Evolutionary conservation across 1,284 basidiomycete genomes (phyloP).

Genomic region (Apiotrichum domesticum): DNA sequence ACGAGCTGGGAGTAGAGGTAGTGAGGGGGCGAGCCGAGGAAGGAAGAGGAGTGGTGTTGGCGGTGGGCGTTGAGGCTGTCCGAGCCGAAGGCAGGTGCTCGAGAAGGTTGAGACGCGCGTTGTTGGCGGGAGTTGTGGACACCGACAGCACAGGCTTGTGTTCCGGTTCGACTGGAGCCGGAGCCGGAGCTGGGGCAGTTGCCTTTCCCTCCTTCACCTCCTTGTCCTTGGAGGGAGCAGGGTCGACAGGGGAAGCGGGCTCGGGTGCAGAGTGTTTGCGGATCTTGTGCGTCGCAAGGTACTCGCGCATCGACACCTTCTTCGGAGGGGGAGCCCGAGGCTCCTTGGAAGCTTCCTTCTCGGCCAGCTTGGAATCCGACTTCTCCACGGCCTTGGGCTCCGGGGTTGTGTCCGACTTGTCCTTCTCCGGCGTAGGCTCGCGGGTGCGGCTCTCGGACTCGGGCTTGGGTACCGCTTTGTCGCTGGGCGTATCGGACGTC

Average conservation of each 20-base stretch:
- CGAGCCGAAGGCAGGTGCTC: constrained; percentile 27
- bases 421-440: no score
- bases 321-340: constrained; percentile 20
- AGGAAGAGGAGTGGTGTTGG: constrained; percentile 8
- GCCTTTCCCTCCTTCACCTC: neutral
- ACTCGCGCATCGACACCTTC: constrained; percentile 39
- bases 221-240: neutral
- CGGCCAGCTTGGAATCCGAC: neutral
- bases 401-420: neutral
- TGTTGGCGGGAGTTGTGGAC: neutral
- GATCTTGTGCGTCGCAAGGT: constrained; percentile 35
- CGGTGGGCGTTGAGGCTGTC: neutral
- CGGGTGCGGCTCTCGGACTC: neutral
- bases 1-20: constrained; percentile 16
- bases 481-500: neutral
- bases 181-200: neutral
- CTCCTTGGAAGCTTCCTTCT: constrained; percentile 5
- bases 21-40: constrained; percentile 11
- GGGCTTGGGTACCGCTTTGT: neutral
- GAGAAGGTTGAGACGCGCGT: constrained; percentile 23
- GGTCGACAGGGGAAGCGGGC: neutral
- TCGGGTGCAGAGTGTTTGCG: constrained; percentile 22
- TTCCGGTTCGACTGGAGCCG: neutral
- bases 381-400: neutral
- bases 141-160: neutral